Conservation (phyloP, 768 basidiomycete genomes). For the Phlebiopsis flavidoalba region DNA sequence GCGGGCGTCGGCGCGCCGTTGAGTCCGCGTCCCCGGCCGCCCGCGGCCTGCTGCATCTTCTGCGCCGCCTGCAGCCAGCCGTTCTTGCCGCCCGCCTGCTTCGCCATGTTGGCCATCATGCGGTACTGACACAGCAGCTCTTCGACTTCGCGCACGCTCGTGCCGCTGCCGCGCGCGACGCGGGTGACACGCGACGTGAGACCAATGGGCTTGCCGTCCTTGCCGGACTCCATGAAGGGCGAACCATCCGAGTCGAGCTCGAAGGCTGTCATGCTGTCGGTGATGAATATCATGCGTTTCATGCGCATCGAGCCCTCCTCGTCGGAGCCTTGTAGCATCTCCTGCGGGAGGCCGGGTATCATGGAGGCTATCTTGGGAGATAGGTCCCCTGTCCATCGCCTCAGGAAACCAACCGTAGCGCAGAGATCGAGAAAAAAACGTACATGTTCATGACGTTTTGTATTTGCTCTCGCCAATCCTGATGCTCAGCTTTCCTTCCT, state of each 20-base stretch:
- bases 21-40: conserved; percentile 80
- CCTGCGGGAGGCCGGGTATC: conserved; percentile 95
- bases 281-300: conserved; percentile 98
- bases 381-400: conserved; percentile 71
- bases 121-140: conserved; percentile 94
- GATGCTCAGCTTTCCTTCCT: conserved; percentile 95
- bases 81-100: conserved; percentile 95
- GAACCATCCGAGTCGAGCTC: conserved; percentile 96
- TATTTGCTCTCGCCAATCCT: conserved; percentile 98
- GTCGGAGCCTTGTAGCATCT: conserved; percentile 86
- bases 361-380: conserved; percentile 98
- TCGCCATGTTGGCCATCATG: conserved; percentile 99
- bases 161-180: conserved; percentile 91
- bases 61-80: conserved; percentile 90
- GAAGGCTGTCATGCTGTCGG: conserved; percentile 90
- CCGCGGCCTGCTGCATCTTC: conserved; percentile 86
- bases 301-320: conserved; percentile 88
- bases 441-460: conserved; percentile 97
- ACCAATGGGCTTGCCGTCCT: conserved; percentile 79
- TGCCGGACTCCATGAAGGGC: conserved; percentile 79
- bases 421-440: conserved; percentile 23
- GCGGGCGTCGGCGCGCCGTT: conserved; percentile 90
- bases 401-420: conserved; percentile 2
- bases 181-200: conserved; percentile 87
- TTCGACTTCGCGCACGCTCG: conserved; percentile 95